Evolutionary conservation across 768 basidiomycete genomes (phyloP).

Genomic region (Rhodotorula toruloides): DNA sequence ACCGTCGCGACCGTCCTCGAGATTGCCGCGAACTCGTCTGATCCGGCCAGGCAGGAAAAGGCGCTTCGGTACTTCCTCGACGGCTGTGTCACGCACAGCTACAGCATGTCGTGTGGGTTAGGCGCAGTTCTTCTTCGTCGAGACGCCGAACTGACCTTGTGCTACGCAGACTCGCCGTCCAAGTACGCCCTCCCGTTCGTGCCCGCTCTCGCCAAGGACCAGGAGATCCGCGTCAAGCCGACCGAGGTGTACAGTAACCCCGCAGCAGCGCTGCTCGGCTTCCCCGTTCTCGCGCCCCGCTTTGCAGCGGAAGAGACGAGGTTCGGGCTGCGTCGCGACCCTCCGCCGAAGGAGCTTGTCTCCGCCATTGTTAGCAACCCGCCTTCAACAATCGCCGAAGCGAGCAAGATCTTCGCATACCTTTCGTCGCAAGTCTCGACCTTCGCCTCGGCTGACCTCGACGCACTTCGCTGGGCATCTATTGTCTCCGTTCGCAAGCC

Average conservation of each 20-base stretch:
- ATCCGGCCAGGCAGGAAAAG: slow-evolving; percentile 53
- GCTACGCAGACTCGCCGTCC: slow-evolving; percentile 40
- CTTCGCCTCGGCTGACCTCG: slow-evolving; percentile 25
- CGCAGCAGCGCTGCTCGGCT: slow-evolving; percentile 71
- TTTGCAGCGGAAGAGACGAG: slow-evolving; percentile 33
- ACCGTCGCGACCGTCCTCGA: slow-evolving; percentile 61
- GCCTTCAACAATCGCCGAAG: slow-evolving; percentile 26
- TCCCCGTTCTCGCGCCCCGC: slow-evolving; percentile 54
- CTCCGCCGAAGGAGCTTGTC: slow-evolving; percentile 27
- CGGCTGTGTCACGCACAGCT: slow-evolving; percentile 58
- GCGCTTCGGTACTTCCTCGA: slow-evolving; percentile 80
- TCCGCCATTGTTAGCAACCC: slow-evolving; percentile 25
- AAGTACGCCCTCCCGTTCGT: slow-evolving; percentile 67
- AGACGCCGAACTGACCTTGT: slow-evolving; percentile 57
- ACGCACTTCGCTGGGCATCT: slow-evolving; percentile 11
- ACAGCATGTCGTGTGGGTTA: slow-evolving; percentile 38
- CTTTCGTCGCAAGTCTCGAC: slow-evolving; percentile 30
- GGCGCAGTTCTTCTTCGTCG: not conserved
- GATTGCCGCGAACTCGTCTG: slow-evolving; percentile 56
- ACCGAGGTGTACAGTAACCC: slow-evolving; percentile 63
- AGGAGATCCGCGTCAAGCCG: slow-evolving; percentile 51
- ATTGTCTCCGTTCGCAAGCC: slow-evolving; percentile 31
- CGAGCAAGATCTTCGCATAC: slow-evolving; percentile 40
- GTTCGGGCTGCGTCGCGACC: slow-evolving; percentile 37
- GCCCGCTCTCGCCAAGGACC: slow-evolving; percentile 60